Conservation (phyloP, 2,329 filamentous ascomycete species). For the Parascedosporium putredinis region DNA sequence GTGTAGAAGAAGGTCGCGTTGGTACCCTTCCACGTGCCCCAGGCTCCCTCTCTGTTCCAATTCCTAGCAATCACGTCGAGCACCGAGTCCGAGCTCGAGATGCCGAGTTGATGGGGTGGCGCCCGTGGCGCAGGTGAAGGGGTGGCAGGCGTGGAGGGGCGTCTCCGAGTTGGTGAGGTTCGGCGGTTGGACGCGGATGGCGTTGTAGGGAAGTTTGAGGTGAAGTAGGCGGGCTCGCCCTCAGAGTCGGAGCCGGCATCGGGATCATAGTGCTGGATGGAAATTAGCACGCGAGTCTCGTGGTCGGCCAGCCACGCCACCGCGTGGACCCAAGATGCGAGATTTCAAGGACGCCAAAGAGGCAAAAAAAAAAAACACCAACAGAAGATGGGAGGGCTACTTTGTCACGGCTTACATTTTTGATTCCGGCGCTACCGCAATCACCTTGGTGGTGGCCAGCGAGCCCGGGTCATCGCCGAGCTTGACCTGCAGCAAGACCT, state of each 20-base stretch:
- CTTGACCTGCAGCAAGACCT: constrained; percentile 73
- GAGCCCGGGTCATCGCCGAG: constrained; percentile 6
- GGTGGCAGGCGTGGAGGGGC: constrained; percentile 21
- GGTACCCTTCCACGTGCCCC: constrained; percentile 89
- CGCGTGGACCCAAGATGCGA: too few relatives aligned
- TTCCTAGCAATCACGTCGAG: constrained; percentile 78
- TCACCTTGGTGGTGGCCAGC: background rate
- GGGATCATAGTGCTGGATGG: too few relatives aligned
- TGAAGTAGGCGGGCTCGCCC: constrained; percentile 73
- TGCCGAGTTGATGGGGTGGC: constrained; percentile 51
- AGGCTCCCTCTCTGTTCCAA: constrained; percentile 80
- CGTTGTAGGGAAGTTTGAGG: constrained; percentile 48
- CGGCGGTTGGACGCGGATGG: constrained; percentile 34
- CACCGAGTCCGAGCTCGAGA: constrained; percentile 70
- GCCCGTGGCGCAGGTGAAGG: constrained; percentile 21
- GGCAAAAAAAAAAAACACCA: background rate
- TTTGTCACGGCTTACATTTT: background rate
- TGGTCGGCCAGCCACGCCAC: too few relatives aligned
- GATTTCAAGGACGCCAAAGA: background rate
- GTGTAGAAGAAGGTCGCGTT: constrained; percentile 91
- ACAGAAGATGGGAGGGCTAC: background rate
- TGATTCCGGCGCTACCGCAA: background rate
- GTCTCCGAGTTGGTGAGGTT: constrained; percentile 14
- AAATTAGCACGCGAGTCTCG: too few relatives aligned
- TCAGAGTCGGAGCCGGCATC: constrained; percentile 43